phyloP scores from a whole-genome alignment of 2,329 filamentous ascomycete species.

The Beauveria medogensis region DNA sequence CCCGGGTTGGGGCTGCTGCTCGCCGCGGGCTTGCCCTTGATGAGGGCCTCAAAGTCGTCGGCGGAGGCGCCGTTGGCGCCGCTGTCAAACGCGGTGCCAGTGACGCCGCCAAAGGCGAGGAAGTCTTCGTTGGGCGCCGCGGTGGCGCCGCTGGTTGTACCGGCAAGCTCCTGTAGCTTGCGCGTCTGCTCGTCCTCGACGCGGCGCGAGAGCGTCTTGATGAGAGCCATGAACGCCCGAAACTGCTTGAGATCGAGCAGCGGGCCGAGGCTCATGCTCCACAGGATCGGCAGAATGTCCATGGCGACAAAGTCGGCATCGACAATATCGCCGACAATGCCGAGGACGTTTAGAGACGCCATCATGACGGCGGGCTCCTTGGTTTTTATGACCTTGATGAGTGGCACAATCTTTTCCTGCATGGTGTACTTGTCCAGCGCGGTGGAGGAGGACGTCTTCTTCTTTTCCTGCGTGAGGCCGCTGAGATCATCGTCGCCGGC shows the following conservation, averaged over 20 bases:
- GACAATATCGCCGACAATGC: constrained; percentile 70
- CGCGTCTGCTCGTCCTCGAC: constrained; percentile 84
- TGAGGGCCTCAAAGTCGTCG: constrained; percentile 80
- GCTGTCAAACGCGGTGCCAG: constrained; percentile 48
- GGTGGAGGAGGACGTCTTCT: constrained; percentile 59
- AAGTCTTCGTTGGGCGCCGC: constrained; percentile 54
- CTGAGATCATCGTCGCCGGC: constrained; percentile 62
- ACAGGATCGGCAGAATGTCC: constrained; percentile 82
- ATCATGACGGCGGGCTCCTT: constrained; percentile 98
- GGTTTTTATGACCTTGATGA: constrained; percentile 89
- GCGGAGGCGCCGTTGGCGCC: constrained; percentile 46
- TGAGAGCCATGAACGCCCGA: constrained; percentile 79
- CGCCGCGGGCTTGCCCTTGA: constrained; percentile 54
- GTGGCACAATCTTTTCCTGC: constrained; percentile 90
- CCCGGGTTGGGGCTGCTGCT: constrained; percentile 21
- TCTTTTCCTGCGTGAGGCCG: constrained; percentile 54
- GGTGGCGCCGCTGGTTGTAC: constrained; percentile 43
- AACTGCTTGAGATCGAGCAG: constrained; percentile 84
- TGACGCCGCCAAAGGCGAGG: constrained; percentile 61
- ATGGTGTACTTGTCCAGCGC: constrained; percentile 96
- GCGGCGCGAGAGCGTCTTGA: constrained; percentile 67
- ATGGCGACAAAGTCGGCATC: constrained; percentile 89
- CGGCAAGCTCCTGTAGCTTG: constrained; percentile 78
- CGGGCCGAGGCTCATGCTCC: constrained; percentile 86
- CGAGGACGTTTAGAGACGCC: constrained; percentile 76